Conservation (phyloP, 768 basidiomycete species). For the Podaxis sp. region DNA sequence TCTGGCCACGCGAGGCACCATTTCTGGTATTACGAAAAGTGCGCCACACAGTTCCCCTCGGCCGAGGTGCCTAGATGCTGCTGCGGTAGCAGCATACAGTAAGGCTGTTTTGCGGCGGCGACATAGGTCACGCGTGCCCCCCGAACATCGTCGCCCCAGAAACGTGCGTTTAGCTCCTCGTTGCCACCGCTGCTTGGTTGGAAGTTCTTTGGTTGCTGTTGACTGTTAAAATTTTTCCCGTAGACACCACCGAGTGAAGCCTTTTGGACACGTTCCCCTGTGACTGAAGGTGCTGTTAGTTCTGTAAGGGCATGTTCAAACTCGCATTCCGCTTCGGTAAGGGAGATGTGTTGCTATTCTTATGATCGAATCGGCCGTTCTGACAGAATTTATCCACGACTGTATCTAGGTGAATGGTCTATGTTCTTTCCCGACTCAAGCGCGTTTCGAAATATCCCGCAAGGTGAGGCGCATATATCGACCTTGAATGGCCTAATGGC, state of each 20-base stretch:
- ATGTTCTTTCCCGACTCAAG: background rate
- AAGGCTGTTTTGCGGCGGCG: slow-evolving; percentile 1
- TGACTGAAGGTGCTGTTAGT: background rate
- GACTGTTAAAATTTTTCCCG: background rate
- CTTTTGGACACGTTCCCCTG: background rate
- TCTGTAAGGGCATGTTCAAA: background rate
- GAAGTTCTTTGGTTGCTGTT: background rate
- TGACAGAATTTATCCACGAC: background rate
- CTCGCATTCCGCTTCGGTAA: background rate
- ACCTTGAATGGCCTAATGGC: background rate
- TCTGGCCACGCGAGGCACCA: background rate
- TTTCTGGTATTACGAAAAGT: background rate
- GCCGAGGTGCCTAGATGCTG: background rate
- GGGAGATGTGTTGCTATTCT: background rate
- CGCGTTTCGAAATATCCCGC: background rate
- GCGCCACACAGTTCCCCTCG: background rate
- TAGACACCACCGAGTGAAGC: background rate
- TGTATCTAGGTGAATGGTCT: background rate
- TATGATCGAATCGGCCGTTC: background rate
- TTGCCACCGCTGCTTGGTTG: background rate
- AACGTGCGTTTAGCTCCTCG: background rate
- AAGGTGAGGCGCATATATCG: slow-evolving; percentile 12
- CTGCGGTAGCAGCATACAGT: background rate
- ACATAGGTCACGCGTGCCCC: background rate
- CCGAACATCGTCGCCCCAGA: slow-evolving; percentile 8